Evolutionary conservation across 441 rosid genomes (phyloP).

Genomic region (Euphorbia neoarborescens): DNA sequence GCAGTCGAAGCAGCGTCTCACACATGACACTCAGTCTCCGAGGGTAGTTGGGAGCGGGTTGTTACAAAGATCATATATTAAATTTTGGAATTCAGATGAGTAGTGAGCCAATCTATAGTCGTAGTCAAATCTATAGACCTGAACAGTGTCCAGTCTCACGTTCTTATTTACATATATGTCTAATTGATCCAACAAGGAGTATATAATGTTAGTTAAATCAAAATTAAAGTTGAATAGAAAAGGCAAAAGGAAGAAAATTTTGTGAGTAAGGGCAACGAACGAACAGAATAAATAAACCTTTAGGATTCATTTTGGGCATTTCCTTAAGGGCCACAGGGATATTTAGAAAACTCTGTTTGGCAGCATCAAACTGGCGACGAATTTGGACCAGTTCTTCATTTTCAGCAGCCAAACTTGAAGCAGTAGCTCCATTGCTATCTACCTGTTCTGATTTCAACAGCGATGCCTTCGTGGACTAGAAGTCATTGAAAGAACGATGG

Average conservation of each 20-base stretch:
- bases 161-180: constrained; percentile 89
- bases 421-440: constrained; percentile 14
- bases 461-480: constrained; percentile 26
- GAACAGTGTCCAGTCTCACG: constrained; percentile 67
- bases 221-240: not conserved
- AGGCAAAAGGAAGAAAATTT: not conserved
- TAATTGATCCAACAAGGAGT: constrained; percentile 19
- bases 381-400: constrained; percentile 43
- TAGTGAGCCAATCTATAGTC: constrained; percentile 92
- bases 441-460: constrained; percentile 35
- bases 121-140: constrained; percentile 89
- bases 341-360: constrained; percentile 56
- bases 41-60: no score
- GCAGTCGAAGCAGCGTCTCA: no score
- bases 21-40: no score
- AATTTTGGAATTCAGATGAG: constrained; percentile 64
- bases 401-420: constrained; percentile 9
- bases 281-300: constrained; percentile 44
- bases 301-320: constrained; percentile 76
- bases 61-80: constrained; percentile 92
- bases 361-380: constrained; percentile 50
- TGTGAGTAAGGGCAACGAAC: no score
- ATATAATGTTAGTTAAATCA: not conserved
- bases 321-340: constrained; percentile 53
- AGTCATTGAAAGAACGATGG: constrained; percentile 28